Percentiles rank a stretch among this genome's conserved stretches.
Conservation (phyloP, 2,329 filamentous ascomycete genomes). For the Talaromyces pinophilus region DNA sequence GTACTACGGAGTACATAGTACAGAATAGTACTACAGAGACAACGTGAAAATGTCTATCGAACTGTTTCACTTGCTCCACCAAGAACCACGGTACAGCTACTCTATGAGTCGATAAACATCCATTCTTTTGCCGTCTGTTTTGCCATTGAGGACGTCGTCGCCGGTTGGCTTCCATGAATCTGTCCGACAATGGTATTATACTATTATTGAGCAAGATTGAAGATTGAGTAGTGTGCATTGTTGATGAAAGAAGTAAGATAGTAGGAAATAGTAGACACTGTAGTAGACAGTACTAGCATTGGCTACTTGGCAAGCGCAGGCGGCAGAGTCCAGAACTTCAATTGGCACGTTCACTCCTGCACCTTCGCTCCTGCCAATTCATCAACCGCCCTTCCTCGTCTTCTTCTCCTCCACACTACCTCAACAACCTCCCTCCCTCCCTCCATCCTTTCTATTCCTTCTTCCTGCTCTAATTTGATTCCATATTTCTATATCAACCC, state of each 20-base stretch:
- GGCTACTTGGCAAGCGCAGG: conserved; percentile 13
- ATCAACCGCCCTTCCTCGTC: conserved; percentile 10
- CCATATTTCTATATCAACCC: not conserved
- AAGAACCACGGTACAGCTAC: conserved; percentile 4
- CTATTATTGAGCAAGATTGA: not conserved
- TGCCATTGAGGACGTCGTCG: not conserved
- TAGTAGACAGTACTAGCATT: not conserved
- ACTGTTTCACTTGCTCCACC: conserved; percentile 16
- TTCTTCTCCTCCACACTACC: not conserved
- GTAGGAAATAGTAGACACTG: not conserved
- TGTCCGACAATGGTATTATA: not conserved
- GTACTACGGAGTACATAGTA: not conserved
- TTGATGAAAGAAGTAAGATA: not conserved
- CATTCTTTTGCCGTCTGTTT: not conserved
- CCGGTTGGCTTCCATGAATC: not conserved
- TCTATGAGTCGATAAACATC: not conserved
- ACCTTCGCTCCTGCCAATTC: conserved; percentile 16
- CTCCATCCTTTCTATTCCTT: not conserved
- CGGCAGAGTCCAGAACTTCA: conserved; percentile 19
- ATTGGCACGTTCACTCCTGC: conserved; percentile 14
- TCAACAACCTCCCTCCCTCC: not conserved
- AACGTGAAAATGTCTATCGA: not conserved
- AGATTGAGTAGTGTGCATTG: not conserved
- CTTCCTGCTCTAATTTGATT: not conserved
- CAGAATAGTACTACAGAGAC: not conserved